Evolutionary conservation across 2,329 filamentous ascomycete species (phyloP).

Genomic region (Torrubiellomyces zombiae): DNA sequence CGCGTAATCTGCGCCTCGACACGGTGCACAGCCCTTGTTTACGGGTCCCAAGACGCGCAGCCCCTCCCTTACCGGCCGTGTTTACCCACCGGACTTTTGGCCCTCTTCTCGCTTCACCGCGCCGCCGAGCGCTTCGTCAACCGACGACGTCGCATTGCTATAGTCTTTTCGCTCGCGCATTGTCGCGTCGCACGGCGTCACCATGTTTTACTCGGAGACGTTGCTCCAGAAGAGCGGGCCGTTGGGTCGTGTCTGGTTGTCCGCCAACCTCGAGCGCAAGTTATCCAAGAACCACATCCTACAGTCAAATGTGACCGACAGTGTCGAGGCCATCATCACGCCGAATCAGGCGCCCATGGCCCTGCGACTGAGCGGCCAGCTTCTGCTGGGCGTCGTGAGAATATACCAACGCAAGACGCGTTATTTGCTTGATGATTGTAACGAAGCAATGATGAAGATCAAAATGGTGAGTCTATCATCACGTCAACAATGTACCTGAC

Average conservation of each 20-base stretch:
- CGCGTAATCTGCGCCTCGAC: slow-evolving; percentile 14
- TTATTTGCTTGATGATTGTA: slow-evolving; percentile 92
- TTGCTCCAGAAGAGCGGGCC: slow-evolving; percentile 94
- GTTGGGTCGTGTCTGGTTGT: slow-evolving; percentile 93
- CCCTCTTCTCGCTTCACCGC: slow-evolving; percentile 4
- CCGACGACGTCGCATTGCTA: not conserved
- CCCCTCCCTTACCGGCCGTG: slow-evolving; percentile 11
- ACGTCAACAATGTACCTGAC: not conserved
- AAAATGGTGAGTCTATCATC: slow-evolving; percentile 58
- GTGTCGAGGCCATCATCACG: slow-evolving; percentile 87
- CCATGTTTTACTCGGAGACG: slow-evolving; percentile 96
- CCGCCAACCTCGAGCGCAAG: slow-evolving; percentile 95
- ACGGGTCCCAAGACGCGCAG: slow-evolving; percentile 12
- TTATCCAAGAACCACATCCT: slow-evolving; percentile 92
- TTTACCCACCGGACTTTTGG: slow-evolving; percentile 15
- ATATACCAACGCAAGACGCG: slow-evolving; percentile 97
- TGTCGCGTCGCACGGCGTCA: slow-evolving; percentile 17
- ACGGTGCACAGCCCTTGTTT: slow-evolving; percentile 16
- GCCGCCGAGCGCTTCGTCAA: not conserved
- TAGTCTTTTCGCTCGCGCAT: slow-evolving; percentile 10
- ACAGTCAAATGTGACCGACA: slow-evolving; percentile 86
- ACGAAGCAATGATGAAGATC: slow-evolving; percentile 93
- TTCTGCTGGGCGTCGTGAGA: slow-evolving; percentile 85
- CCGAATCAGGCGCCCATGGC: slow-evolving; percentile 90
- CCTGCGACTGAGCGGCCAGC: slow-evolving; percentile 79